Percentiles rank a stretch among this genome's conserved stretches.
These are phyloP conservation scores for Psilocybe mexicana DNA, from an alignment of 1,284 basidiomycete species.

Conservation along the genomic window DNA sequence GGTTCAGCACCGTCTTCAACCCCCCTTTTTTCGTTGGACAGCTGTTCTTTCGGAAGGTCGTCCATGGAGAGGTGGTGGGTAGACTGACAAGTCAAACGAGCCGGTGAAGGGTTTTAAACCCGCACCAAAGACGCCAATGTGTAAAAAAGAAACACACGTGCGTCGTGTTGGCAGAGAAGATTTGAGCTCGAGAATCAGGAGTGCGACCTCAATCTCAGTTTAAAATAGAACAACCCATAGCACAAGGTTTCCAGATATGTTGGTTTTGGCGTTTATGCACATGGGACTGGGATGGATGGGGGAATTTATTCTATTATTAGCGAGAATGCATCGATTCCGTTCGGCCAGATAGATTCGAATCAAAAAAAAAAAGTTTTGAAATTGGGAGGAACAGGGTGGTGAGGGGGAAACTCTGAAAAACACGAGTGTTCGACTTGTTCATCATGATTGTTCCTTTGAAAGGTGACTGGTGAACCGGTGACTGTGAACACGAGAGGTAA, in stretches of 20 bases:
- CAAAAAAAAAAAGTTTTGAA: background rate
- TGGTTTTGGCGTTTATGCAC: background rate
- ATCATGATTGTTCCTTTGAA: too few species aligned
- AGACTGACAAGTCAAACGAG: background rate
- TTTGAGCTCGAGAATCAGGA: background rate
- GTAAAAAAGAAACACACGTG: background rate
- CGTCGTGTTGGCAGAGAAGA: background rate
- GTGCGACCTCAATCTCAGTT: background rate
- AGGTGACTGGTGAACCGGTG: too few species aligned
- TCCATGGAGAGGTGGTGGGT: conserved; percentile 1
- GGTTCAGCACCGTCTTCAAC: background rate
- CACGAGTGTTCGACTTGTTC: too few species aligned
- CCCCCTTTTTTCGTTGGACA: conserved; percentile 7
- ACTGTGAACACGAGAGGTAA: too few species aligned
- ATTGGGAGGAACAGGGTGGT: background rate
- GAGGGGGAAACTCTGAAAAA: background rate
- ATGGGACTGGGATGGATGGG: background rate
- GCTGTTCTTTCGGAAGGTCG: background rate
- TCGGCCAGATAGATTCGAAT: too few species aligned
- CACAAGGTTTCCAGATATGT: background rate
- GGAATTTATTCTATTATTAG: background rate
- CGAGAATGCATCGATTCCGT: too few species aligned
- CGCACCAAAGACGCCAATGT: background rate
- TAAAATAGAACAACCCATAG: conserved; percentile 3
- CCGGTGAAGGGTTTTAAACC: conserved; percentile 4